A percentile compares a stretch with the other conserved stretches of the same genome.
phyloP scores from a whole-genome alignment of 2,329 filamentous ascomycete species.

The Xylaria arbuscula region DNA sequence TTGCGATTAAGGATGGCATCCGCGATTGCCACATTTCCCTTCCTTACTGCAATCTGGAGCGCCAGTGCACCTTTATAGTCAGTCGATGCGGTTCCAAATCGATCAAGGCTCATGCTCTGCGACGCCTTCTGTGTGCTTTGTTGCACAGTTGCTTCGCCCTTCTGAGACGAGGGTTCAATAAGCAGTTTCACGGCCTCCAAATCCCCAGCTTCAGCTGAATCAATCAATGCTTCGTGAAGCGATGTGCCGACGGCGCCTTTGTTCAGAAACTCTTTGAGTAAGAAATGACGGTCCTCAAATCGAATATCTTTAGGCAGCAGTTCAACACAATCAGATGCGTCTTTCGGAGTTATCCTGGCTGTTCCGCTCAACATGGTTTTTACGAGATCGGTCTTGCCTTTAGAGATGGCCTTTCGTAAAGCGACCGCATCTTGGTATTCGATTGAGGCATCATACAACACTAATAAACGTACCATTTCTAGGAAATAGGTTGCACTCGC shows the following conservation, averaged over 20 bases:
- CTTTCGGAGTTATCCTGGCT: constrained; percentile 56
- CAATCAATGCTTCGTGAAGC: constrained; percentile 63
- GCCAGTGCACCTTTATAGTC: constrained; percentile 64
- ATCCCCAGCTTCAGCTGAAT: constrained; percentile 62
- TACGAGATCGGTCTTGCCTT: constrained; percentile 60
- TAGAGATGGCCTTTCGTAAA: constrained; percentile 61
- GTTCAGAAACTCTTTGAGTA: constrained; percentile 60
- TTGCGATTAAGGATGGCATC: constrained; percentile 59
- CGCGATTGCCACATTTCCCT: constrained; percentile 58
- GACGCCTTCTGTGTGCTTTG: constrained; percentile 47
- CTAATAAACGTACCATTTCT: constrained; percentile 66
- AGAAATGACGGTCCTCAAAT: constrained; percentile 57
- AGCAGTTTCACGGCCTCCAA: constrained; percentile 60
- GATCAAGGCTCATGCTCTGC: constrained; percentile 52
- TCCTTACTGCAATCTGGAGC: constrained; percentile 60
- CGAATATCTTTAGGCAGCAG: constrained; percentile 60
- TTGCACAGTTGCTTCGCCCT: constrained; percentile 45
- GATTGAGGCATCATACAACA: constrained; percentile 64
- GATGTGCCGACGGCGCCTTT: constrained; percentile 62
- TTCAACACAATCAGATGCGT: constrained; percentile 63
- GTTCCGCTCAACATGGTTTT: constrained; percentile 59
- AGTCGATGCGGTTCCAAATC: constrained; percentile 63
- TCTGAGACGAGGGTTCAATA: constrained; percentile 60
- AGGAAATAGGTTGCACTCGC: constrained; percentile 63
- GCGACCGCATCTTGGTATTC: constrained; percentile 64